Conservation (phyloP, 345 rosid genomes). For the Salix viminalis region DNA sequence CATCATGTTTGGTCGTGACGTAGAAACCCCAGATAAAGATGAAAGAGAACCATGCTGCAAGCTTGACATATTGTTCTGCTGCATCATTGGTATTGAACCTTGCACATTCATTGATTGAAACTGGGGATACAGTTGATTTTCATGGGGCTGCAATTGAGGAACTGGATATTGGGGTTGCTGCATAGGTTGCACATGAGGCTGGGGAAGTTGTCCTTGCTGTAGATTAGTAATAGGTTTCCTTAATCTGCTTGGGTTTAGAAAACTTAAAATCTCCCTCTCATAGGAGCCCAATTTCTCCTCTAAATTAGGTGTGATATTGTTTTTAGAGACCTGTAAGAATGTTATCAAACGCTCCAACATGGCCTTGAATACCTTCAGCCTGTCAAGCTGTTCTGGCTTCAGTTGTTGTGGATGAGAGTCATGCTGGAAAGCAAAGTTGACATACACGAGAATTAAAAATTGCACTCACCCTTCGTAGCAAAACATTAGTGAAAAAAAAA, state of each 20-base stretch:
- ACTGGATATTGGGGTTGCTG: slow-evolving; percentile 46
- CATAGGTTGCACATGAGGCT: slow-evolving; percentile 54
- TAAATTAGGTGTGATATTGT: too few species aligned
- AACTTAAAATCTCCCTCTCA: too few species aligned
- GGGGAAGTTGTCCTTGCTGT: slow-evolving; percentile 70
- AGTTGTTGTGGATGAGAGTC: slow-evolving; percentile 66
- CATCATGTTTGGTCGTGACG: slow-evolving; percentile 61
- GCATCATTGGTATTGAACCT: too few species aligned
- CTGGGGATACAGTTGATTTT: too few species aligned
- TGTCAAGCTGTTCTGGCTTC: slow-evolving; percentile 20
- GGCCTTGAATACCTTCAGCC: too few species aligned
- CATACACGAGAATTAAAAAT: background rate
- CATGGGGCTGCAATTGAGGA: slow-evolving; percentile 4
- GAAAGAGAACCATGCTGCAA: slow-evolving; percentile 67
- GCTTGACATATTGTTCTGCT: slow-evolving; percentile 8
- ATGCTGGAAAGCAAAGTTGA: slow-evolving; percentile 34
- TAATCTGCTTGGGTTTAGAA: slow-evolving; percentile 40
- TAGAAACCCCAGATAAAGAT: slow-evolving; percentile 60
- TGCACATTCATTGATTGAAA: too few species aligned
- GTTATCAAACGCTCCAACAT: too few species aligned
- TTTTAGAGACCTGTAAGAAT: too few species aligned
- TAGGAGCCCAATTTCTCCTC: too few species aligned
- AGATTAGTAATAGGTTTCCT: slow-evolving; percentile 37
- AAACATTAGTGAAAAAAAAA: too few species aligned
- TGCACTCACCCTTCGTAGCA: too few species aligned